Evolutionary conservation across 139 green algal genomes (phyloP).

Genomic region (Eudorina sp.): DNA sequence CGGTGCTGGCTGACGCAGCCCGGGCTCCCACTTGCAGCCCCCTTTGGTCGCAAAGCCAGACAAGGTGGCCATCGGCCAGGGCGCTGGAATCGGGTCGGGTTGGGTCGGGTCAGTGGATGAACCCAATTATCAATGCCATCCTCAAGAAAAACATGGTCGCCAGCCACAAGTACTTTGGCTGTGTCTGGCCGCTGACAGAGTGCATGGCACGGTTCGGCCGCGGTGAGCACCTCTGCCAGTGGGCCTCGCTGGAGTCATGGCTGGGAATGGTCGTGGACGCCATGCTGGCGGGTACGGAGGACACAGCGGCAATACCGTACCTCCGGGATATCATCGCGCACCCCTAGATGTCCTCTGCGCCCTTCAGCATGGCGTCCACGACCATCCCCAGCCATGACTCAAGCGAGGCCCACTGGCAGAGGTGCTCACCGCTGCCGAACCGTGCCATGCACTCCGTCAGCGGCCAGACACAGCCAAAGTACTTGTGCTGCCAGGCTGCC

Average conservation of each 20-base stretch:
- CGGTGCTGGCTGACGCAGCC: too few relatives aligned
- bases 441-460: conserved; percentile 42
- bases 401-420: conserved; percentile 17
- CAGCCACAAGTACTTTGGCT: conserved; percentile 33
- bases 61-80: too few relatives aligned
- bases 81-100: too few relatives aligned
- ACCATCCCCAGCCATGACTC: conserved; percentile 43
- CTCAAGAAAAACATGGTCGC: conserved; percentile 7
- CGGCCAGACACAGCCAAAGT: conserved; percentile 43
- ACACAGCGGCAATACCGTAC: too few relatives aligned
- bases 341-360: conserved; percentile 12
- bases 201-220: conserved; percentile 26
- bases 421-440: neutral
- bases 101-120: too few relatives aligned
- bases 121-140: neutral
- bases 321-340: too few relatives aligned
- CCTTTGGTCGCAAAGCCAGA: too few relatives aligned
- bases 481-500: too few relatives aligned
- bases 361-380: conserved; percentile 25
- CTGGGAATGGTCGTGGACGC: conserved; percentile 43
- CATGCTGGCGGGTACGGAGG: conserved; percentile 6
- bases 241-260: conserved; percentile 25
- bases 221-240: conserved; percentile 8
- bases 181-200: conserved; percentile 42
- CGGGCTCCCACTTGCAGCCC: too few relatives aligned